phyloP scores from a whole-genome alignment of 345 rosid genomes.

The Populus simonii region DNA sequence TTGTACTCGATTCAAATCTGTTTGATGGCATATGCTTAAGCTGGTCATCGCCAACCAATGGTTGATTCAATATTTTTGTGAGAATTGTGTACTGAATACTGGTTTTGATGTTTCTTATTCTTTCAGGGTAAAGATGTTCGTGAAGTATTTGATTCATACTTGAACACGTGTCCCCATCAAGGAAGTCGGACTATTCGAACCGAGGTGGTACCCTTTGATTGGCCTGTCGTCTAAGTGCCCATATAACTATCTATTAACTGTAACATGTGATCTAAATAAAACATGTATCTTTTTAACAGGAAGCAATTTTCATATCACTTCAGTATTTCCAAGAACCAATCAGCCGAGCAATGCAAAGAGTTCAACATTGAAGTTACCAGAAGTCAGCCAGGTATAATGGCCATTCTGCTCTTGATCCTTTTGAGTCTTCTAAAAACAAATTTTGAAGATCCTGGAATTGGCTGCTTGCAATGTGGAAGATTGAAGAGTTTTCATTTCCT shows the following conservation, averaged over 20 bases:
- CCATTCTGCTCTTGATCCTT: neutral
- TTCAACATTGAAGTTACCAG: neutral
- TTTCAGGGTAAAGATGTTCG: slow-evolving; percentile 58
- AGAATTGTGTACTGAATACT: slow-evolving; percentile 5
- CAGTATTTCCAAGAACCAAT: slow-evolving; percentile 88
- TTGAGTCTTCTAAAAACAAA: neutral
- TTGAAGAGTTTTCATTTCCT: neutral
- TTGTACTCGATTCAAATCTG: neutral
- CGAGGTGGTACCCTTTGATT: slow-evolving; percentile 47
- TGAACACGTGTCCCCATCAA: slow-evolving; percentile 87
- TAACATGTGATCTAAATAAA: neutral
- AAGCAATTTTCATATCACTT: slow-evolving; percentile 79
- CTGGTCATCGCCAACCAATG: neutral
- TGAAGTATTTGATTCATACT: slow-evolving; percentile 58
- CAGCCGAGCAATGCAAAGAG: slow-evolving; percentile 46
- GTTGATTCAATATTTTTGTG: neutral
- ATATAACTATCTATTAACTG: no score
- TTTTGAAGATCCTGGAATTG: slow-evolving; percentile 5
- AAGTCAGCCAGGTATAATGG: neutral
- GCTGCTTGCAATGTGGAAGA: neutral
- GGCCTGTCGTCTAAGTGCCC: neutral
- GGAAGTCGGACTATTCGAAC: slow-evolving; percentile 93
- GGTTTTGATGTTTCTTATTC: slow-evolving; percentile 5
- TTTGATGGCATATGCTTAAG: neutral
- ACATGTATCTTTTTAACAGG: slow-evolving; percentile 37